Evolutionary conservation across 345 rosid species (phyloP).

Genomic region (Reutealis trisperma): DNA sequence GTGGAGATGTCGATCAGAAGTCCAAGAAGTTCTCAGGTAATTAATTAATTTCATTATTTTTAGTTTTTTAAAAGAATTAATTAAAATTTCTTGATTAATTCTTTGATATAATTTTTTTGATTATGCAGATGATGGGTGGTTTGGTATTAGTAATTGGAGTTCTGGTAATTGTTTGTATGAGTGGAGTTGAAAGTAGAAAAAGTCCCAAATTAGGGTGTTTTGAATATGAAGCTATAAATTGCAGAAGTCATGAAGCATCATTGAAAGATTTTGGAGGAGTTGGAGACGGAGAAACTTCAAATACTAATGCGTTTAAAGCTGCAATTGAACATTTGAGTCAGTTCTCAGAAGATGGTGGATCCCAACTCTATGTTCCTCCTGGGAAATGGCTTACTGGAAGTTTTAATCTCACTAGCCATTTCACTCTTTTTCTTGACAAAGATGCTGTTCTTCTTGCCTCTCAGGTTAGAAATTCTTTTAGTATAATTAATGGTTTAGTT

Average conservation of each 20-base stretch:
- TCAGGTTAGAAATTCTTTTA: constrained; percentile 27
- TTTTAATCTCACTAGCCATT: constrained; percentile 48
- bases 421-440: constrained; percentile 44
- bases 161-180: constrained; percentile 24
- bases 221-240: constrained; percentile 24
- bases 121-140: constrained; percentile 26
- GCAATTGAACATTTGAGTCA: constrained; percentile 42
- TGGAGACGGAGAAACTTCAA: constrained; percentile 47
- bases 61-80: background rate
- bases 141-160: constrained; percentile 16
- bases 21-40: constrained; percentile 20
- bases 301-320: constrained; percentile 43
- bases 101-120: background rate
- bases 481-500: background rate
- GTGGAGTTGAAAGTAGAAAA: constrained; percentile 42
- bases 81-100: background rate
- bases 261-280: constrained; percentile 30
- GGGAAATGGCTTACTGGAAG: constrained; percentile 54
- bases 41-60: background rate
- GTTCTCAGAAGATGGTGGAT: constrained; percentile 39
- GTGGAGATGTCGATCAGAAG: constrained; percentile 23
- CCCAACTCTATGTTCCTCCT: constrained; percentile 44
- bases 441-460: constrained; percentile 50
- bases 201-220: constrained; percentile 17
- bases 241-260: constrained; percentile 32